Evolutionary conservation across 306 rosid genomes (phyloP).

Genomic region (Carpinus viminea): DNA sequence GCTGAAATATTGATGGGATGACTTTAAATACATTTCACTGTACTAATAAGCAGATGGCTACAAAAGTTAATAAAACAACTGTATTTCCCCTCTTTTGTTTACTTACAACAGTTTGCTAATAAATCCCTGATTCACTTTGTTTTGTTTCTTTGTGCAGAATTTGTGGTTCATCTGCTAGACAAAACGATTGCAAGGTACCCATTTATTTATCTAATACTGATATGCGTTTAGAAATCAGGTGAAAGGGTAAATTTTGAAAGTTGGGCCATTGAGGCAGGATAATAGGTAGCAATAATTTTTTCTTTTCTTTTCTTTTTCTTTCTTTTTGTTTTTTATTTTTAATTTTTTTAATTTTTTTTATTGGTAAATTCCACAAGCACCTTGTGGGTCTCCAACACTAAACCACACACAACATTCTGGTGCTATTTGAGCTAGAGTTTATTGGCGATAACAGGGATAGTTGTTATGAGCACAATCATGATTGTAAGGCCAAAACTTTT

Average conservation of each 20-base stretch:
- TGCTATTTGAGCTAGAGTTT: background rate
- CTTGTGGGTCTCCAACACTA: background rate
- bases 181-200: conserved; percentile 79
- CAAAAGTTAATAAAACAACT: too few species aligned
- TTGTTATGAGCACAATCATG: background rate
- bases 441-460: background rate
- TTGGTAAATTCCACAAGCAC: background rate
- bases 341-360: too few species aligned
- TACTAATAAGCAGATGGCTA: too few species aligned
- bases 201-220: conserved; percentile 22
- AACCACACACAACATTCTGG: background rate
- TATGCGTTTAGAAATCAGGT: conserved; percentile 6
- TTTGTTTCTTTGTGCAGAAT: conserved; percentile 61
- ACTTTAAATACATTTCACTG: background rate
- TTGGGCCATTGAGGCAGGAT: conserved; percentile 8
- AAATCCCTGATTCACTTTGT: conserved; percentile 14
- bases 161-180: conserved; percentile 66
- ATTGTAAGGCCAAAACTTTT: background rate
- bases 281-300: background rate
- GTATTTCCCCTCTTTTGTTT: too few species aligned
- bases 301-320: background rate
- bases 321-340: too few species aligned
- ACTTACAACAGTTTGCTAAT: too few species aligned
- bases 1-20: background rate
- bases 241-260: background rate